Evolutionary conservation across 2,329 filamentous ascomycete genomes (phyloP), one percentile per base, ranked within the genome.

Genomic region (Epichloe uncinata): DNA sequence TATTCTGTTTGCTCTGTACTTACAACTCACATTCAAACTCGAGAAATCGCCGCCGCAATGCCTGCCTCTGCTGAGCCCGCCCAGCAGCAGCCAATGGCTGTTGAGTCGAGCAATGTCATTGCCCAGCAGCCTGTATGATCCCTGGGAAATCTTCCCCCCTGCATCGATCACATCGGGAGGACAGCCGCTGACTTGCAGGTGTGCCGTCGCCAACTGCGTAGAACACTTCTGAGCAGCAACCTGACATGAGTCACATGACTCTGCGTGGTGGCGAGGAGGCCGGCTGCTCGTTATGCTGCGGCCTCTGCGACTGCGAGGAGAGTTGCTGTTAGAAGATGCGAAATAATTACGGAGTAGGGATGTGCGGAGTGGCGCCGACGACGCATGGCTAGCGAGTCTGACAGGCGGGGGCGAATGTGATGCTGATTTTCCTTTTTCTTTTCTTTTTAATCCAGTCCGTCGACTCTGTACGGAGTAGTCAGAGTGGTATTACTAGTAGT

Each of bases 281-380:
- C 37, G 45, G 45, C n/a, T 47, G 45, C 45, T 47, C 45, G 36
- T 13, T 47, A 34, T 47, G 45, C 45, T 47, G 45, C 11, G 45
- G 45, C 18, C 37, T 47, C 22, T 47, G 45, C 30, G 13, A 36
- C 15, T 47, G 45, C 45, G 45, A 47, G 16, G 45, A 47, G 45
- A 22, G 35, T 37, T 47, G 45, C 37, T 34, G 37, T 20, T 47
- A 41, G 15, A 8, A 9, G n/a, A 30, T 30, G 26, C 26, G 8
- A 9, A 4, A 30, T 8, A 30, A 30, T 1, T 30, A 9, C 2
- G 26, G 26, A 30, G 26, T 30, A 30, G 26, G 3, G 3, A 30
- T 30, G 8, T 30, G 26, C 26, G 26, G 26, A 30, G 8, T 30
- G 26, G 26, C 26, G 26, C 26, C 26, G 7, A 9, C 26, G 26